Conservation (phyloP, 306 rosid species). For the Biancaea sappan region DNA sequence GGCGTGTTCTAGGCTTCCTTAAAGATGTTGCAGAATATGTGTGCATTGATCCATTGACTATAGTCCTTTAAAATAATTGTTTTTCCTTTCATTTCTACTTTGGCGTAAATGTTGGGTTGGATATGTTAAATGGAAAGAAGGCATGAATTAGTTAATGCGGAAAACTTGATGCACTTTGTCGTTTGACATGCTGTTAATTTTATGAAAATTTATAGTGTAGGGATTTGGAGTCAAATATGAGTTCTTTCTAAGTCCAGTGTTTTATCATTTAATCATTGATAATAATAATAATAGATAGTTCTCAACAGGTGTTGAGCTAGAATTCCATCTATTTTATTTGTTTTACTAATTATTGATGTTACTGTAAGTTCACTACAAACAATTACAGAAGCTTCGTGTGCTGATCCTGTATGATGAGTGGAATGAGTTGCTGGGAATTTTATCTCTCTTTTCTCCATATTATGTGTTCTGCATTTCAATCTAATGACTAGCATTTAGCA, state of each 20-base stretch:
- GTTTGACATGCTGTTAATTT: slow-evolving; percentile 11
- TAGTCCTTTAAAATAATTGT: background rate
- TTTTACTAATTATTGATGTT: slow-evolving; percentile 17
- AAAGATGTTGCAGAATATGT: background rate
- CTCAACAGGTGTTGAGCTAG: background rate
- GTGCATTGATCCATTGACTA: background rate
- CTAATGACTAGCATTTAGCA: background rate
- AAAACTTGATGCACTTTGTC: background rate
- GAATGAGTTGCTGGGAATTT: slow-evolving; percentile 11
- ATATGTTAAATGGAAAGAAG: background rate
- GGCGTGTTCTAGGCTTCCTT: background rate
- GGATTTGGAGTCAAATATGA: slow-evolving; percentile 19
- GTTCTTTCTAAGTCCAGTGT: slow-evolving; percentile 2
- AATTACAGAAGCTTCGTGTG: background rate
- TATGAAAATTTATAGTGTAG: background rate
- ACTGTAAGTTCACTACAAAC: background rate
- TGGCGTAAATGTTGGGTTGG: slow-evolving; percentile 1
- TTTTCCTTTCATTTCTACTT: background rate
- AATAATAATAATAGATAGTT: background rate
- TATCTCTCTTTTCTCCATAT: background rate
- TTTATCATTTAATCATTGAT: background rate
- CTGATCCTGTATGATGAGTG: background rate
- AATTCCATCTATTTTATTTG: background rate
- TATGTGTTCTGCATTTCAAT: slow-evolving; percentile 16
- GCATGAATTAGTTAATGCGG: background rate